Percentiles rank a stretch among this genome's conserved stretches.
These are phyloP conservation scores for Kodamaea leandrae DNA, from an alignment of 805 yeast species.

Conservation along the genomic window DNA sequence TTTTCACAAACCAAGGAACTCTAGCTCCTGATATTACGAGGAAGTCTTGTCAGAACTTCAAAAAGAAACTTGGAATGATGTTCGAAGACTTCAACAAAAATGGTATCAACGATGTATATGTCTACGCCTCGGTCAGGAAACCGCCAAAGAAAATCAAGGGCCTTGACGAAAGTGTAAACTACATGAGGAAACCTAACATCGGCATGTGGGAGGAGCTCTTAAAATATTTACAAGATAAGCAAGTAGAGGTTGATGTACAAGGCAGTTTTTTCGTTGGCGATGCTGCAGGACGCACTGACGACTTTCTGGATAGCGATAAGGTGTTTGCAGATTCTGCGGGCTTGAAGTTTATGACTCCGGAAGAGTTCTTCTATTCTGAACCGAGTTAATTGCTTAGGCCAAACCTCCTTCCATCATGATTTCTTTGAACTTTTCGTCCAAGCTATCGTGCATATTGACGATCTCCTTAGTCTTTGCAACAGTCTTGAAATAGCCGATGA, in stretches of 20 bases:
- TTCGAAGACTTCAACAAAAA: conserved; percentile 20
- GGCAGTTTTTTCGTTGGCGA: conserved; percentile 82
- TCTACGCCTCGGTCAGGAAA: conserved; percentile 64
- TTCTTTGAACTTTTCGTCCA: conserved; percentile 22
- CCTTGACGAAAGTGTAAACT: neutral
- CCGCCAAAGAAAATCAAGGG: conserved; percentile 27
- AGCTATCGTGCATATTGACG: conserved; percentile 17
- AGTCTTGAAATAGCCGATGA: conserved; percentile 62
- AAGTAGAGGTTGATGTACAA: conserved; percentile 34
- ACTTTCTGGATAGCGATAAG: conserved; percentile 78
- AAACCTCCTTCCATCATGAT: conserved; percentile 14
- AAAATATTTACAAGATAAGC: conserved; percentile 33
- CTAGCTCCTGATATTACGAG: conserved; percentile 39
- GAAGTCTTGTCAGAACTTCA: conserved; percentile 41
- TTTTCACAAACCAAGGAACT: conserved; percentile 87
- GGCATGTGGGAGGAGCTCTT: conserved; percentile 73
- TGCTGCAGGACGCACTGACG: conserved; percentile 83
- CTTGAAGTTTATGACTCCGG: conserved; percentile 66
- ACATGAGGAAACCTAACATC: conserved; percentile 65
- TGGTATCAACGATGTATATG: conserved; percentile 28
- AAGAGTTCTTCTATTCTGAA: conserved; percentile 47
- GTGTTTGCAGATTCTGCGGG: conserved; percentile 57
- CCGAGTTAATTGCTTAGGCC: conserved; percentile 9
- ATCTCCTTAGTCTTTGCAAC: conserved; percentile 47
- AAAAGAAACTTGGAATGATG: conserved; percentile 40